Evolutionary conservation across 1,139 yeast species (phyloP), one percentile per base, ranked within the genome.

Genomic region (Schwanniomyces etchellsii): DNA sequence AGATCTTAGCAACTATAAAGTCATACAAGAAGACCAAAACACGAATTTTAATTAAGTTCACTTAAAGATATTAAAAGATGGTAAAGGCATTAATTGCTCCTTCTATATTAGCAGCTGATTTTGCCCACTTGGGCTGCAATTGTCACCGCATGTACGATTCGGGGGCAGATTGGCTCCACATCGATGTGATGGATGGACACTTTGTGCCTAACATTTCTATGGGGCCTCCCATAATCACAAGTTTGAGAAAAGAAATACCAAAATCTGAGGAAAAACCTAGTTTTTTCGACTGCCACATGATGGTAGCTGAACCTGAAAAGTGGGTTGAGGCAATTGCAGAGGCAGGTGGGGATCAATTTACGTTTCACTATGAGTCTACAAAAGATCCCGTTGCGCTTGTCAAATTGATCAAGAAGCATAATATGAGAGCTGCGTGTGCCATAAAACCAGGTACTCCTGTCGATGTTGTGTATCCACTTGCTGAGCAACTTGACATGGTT

Each of bases 281-380:
- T n/a, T 89, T 88, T 53, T 89, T 91, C 51, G 99, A 91, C 58
- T 88, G 97, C 58, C 98, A 91, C 60, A 89, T 91, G 97, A 91
- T 91, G 99, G 97, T 91, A 24, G 67, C 89, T 22, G 77, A 85
- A 45, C 99, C 99, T 12, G 93, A 82, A 54, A 80, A 81, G 54
- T 91, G 98, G 98, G 93, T 91, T 35, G 83, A 76, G 31, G 95
- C 83, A 40, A 81, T 93, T 50, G 97, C 95, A 27, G 76, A 81
- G 43, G 93, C 94, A 27, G 97, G 98, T 35, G 97, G 96, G 28
- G 95, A 89, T 57, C 94, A 83, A 55, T 91, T 86, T 57, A 88
- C 97, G 7, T 91, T 91, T 73, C 99, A 91, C 58, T 83, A 81
- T 57, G 99, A 91, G 62, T 85, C 97, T 18, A 83, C 96, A 38